These are phyloP conservation scores for Aspergillus incahuasiensis DNA, from an alignment of 495 filamentous ascomycete genomes.

Conservation along the genomic window DNA sequence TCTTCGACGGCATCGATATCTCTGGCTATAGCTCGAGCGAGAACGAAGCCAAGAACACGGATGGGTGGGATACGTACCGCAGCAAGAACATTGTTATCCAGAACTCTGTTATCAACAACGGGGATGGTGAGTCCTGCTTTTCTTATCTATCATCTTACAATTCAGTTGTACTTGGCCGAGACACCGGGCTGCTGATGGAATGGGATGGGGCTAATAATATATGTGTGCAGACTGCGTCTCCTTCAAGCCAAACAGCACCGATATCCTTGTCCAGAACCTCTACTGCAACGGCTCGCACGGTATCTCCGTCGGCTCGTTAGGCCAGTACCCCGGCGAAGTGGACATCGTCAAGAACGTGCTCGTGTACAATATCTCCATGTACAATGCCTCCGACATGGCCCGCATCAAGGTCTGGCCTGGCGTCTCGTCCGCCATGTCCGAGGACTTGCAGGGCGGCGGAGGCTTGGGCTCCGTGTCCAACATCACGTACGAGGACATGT, in stretches of 20 bases:
- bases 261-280: constrained; percentile 67
- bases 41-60: constrained; percentile 60
- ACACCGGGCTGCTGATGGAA: no score
- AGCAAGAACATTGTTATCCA: constrained; percentile 60
- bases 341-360: constrained; percentile 64
- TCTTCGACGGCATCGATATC: constrained; percentile 65
- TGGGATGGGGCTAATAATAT: background rate
- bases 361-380: constrained; percentile 64
- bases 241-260: constrained; percentile 74
- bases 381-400: constrained; percentile 60
- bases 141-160: no score
- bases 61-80: constrained; percentile 67
- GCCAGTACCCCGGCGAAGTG: constrained; percentile 58
- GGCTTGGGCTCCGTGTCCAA: constrained; percentile 51
- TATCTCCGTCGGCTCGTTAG: constrained; percentile 65
- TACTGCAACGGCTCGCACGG: constrained; percentile 69
- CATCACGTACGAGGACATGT: constrained; percentile 54
- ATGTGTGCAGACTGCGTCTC: constrained; percentile 56
- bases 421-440: constrained; percentile 41
- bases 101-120: constrained; percentile 63
- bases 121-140: constrained; percentile 55
- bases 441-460: constrained; percentile 58
- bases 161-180: no score
- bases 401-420: constrained; percentile 71
- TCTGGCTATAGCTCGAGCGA: constrained; percentile 47